Evolutionary conservation across 2,329 filamentous ascomycete genomes (phyloP), one percentile per base, ranked within the genome.

Genomic region (Stagonosporopsis rhizophila): DNA sequence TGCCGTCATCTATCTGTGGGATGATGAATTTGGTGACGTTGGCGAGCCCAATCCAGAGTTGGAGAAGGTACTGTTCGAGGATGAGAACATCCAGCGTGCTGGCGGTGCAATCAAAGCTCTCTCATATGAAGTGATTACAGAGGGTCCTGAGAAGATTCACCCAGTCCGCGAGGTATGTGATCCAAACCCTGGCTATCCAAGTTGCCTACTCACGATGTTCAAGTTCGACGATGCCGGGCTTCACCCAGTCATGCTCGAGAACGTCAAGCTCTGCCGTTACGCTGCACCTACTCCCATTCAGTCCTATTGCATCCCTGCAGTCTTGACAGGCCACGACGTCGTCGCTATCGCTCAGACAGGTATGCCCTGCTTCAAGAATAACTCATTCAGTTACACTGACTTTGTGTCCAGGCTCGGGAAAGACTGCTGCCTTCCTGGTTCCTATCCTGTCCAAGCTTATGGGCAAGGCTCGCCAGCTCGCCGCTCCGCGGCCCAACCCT

Each of bases 341-440:
- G 91, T 98, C 63, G 93, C 89, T 2, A 87, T 95, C 68, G 92
- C 95, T 8, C 94, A 98, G 78, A 99, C 95, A 44, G 94, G 94
- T 96, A 80, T 75, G 85, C 78, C 22, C 22, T 5, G 8, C 19
- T 19, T 19, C 15, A 12, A 38, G 2, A 23, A 1, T 19, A 2
- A 15, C 22, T 38, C 30, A 22, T 35, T 6, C 2, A 15, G 4
- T 11, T 41, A 35, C 41, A 41, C 54, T 60, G 30, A 63, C 41
- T 12, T 17, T 52, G 1, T 17, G 2, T n/a, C 8, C 19, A 97
- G 94, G 95, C 19, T 98, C 94, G 23, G 95, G 95, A 48, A 99
- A 99, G 82, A 99, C 95, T 0, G 94, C 90, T 0, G 93, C 95
- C 0, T 99, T 95, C 71, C 78, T 99, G 4, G 86, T 97, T 52